Percentiles rank a stretch among this genome's conserved stretches.
Conservation (phyloP, 257 asterid genomes). For the Capsicum rhomboideum region DNA sequence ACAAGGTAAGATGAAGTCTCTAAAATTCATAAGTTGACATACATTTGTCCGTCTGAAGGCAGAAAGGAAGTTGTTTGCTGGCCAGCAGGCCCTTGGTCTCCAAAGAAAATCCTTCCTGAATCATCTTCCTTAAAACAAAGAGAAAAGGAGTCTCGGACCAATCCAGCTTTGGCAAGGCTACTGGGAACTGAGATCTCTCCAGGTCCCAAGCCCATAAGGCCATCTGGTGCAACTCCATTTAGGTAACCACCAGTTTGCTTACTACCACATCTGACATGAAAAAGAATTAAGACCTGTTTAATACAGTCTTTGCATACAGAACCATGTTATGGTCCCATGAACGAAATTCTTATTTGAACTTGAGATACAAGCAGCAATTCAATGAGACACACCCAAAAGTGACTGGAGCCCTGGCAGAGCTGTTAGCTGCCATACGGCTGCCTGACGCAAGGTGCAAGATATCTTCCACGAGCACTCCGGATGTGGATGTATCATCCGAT, state of each 20-base stretch:
- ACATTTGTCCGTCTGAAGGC: conserved; percentile 52
- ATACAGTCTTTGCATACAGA: neutral
- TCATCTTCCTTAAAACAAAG: conserved; percentile 71
- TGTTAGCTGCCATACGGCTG: conserved; percentile 25
- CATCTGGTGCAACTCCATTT: conserved; percentile 86
- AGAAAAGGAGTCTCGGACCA: conserved; percentile 50
- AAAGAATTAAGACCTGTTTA: neutral
- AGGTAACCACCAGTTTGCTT: conserved; percentile 85
- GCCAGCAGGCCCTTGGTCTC: conserved; percentile 59
- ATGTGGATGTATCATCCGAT: conserved; percentile 63
- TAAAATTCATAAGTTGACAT: conserved; percentile 1
- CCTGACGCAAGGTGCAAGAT: conserved; percentile 64
- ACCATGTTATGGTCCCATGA: neutral
- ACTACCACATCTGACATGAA: conserved; percentile 64
- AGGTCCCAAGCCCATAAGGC: conserved; percentile 85
- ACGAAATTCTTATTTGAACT: neutral
- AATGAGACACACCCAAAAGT: conserved; percentile 48
- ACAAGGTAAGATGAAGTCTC: neutral
- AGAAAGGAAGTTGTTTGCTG: conserved; percentile 62
- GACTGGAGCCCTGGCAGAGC: conserved; percentile 55
- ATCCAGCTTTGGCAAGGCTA: conserved; percentile 74
- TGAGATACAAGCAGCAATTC: conserved; percentile 1
- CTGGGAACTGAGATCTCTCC: conserved; percentile 83
- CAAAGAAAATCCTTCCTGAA: conserved; percentile 71
- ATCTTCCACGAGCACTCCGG: conserved; percentile 78